phyloP scores from a whole-genome alignment of 1,139 yeast species.

The Scheffersomyces cryptocercus region DNA sequence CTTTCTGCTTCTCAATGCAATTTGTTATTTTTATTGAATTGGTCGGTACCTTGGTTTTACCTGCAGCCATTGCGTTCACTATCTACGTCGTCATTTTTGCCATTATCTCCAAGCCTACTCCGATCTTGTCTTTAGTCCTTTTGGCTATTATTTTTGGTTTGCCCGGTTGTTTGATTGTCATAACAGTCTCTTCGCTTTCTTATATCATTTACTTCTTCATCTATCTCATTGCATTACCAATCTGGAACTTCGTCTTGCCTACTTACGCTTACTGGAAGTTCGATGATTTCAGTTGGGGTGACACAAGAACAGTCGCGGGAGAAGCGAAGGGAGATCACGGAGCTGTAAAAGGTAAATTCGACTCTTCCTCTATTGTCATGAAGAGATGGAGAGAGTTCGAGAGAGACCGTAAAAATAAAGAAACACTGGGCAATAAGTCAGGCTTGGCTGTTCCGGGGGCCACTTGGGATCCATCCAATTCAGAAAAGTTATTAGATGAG shows the following conservation, averaged over 20 bases:
- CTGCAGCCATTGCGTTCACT: conserved; percentile 89
- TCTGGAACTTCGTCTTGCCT: conserved; percentile 94
- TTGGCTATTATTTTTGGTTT: conserved; percentile 84
- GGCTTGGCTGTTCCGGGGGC: conserved; percentile 41
- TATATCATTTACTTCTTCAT: conserved; percentile 82
- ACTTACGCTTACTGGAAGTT: conserved; percentile 93
- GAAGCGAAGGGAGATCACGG: conserved; percentile 70
- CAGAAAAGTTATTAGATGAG: conserved; percentile 26
- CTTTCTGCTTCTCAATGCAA: conserved; percentile 97
- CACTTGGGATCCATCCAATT: conserved; percentile 50
- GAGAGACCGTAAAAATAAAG: conserved; percentile 52
- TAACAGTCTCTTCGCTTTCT: conserved; percentile 78
- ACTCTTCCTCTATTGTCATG: conserved; percentile 83
- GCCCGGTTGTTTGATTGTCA: conserved; percentile 84
- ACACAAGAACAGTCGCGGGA: conserved; percentile 83
- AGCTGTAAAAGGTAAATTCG: conserved; percentile 74
- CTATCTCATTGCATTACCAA: conserved; percentile 80
- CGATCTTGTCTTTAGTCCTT: conserved; percentile 74
- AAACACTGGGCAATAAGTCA: conserved; percentile 15
- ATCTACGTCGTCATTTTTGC: conserved; percentile 78
- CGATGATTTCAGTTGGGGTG: conserved; percentile 99
- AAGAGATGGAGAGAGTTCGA: conserved; percentile 95
- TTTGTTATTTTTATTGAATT: conserved; percentile 86
- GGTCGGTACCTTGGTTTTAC: conserved; percentile 87
- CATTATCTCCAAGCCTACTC: conserved; percentile 79